A percentile compares a stretch with the other conserved stretches of the same genome.
These are phyloP conservation scores for Fusarium nisikadoi DNA, from an alignment of 2,329 filamentous ascomycete species.

Conservation along the genomic window DNA sequence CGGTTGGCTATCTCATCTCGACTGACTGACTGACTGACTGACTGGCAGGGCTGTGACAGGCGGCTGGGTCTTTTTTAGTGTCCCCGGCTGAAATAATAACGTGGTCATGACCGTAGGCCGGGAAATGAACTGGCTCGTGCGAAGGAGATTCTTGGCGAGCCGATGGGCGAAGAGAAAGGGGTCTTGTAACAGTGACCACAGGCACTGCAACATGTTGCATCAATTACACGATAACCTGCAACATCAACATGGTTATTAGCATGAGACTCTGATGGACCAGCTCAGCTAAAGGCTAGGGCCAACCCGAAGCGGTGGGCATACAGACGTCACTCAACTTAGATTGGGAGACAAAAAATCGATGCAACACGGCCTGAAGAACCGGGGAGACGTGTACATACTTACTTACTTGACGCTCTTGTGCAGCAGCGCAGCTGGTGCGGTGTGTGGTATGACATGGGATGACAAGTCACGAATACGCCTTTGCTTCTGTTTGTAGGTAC, in stretches of 20 bases:
- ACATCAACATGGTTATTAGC: slow-evolving; percentile 10
- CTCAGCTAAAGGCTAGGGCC: slow-evolving; percentile 20
- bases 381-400: slow-evolving; percentile 33
- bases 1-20: slow-evolving; percentile 30
- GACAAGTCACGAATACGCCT: slow-evolving; percentile 30
- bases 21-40: background rate
- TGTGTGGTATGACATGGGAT: slow-evolving; percentile 43
- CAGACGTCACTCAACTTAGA: slow-evolving; percentile 33
- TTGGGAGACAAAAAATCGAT: slow-evolving; percentile 20
- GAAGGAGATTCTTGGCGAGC: slow-evolving; percentile 31
- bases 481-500: slow-evolving; percentile 1
- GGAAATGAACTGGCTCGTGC: slow-evolving; percentile 39
- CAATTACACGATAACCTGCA: slow-evolving; percentile 12
- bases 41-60: slow-evolving; percentile 39
- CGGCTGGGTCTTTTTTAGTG: slow-evolving; percentile 18
- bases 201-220: background rate
- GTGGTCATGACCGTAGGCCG: slow-evolving; percentile 15
- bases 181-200: slow-evolving; percentile 6
- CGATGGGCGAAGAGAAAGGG: slow-evolving; percentile 33
- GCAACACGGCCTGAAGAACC: slow-evolving; percentile 35
- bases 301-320: slow-evolving; percentile 30
- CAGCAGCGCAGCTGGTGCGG: slow-evolving; percentile 39
- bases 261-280: slow-evolving; percentile 16
- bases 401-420: slow-evolving; percentile 34
- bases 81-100: slow-evolving; percentile 28